Percentiles rank a stretch among this genome's conserved stretches.
phyloP scores from a whole-genome alignment of 805 yeast species.

The Spathaspora girioi region DNA sequence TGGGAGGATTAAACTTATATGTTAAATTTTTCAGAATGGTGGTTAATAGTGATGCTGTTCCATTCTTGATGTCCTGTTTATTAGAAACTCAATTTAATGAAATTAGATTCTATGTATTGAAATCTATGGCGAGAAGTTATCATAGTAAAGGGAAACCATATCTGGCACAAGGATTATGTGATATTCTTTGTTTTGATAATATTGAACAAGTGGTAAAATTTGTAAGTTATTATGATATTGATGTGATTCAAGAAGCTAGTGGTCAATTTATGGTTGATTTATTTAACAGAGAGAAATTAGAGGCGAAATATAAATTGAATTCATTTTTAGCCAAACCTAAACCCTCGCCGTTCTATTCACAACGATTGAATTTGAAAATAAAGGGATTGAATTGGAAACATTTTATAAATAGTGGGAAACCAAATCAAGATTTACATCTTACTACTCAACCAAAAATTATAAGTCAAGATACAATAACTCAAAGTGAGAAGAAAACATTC shows the following conservation, averaged over 20 bases:
- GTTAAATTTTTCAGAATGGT: slow-evolving; percentile 58
- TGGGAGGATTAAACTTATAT: slow-evolving; percentile 59
- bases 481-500: neutral
- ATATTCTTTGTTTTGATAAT: slow-evolving; percentile 66
- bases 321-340: slow-evolving; percentile 37
- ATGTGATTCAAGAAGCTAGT: slow-evolving; percentile 28
- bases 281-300: slow-evolving; percentile 40
- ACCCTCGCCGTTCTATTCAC: slow-evolving; percentile 31
- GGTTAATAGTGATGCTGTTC: slow-evolving; percentile 46
- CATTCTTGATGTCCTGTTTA: slow-evolving; percentile 68
- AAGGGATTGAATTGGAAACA: slow-evolving; percentile 16
- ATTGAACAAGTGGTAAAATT: slow-evolving; percentile 50
- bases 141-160: slow-evolving; percentile 73
- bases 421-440: slow-evolving; percentile 15
- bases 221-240: slow-evolving; percentile 62
- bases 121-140: slow-evolving; percentile 58
- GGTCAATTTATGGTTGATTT: slow-evolving; percentile 29
- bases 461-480: neutral
- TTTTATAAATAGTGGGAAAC: slow-evolving; percentile 33
- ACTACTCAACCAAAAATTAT: slow-evolving; percentile 1
- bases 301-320: slow-evolving; percentile 33
- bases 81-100: slow-evolving; percentile 80
- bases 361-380: slow-evolving; percentile 25
- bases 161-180: slow-evolving; percentile 42
- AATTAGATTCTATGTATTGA: slow-evolving; percentile 68